A percentile compares a stretch with the other conserved stretches of the same genome.
Conservation (phyloP, 257 asterid genomes). For the Asclepias syriaca region DNA sequence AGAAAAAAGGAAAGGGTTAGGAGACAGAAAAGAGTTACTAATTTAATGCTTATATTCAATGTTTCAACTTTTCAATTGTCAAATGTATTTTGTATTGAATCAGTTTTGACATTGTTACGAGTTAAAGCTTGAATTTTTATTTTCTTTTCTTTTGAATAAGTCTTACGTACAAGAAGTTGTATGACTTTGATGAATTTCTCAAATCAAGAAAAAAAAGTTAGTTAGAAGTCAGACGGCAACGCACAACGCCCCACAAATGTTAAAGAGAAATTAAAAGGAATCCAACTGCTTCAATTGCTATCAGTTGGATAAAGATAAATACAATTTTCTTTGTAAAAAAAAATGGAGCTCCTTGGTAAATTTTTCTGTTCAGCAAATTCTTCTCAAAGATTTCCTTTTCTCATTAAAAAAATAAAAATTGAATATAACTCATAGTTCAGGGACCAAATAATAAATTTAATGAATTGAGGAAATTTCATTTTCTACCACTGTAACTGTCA, state of each 20-base stretch:
- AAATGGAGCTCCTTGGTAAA: no score
- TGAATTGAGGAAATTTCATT: no score
- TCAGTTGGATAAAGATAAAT: neutral
- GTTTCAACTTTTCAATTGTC: no score
- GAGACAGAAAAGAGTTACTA: no score
- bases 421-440: no score
- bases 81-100: neutral
- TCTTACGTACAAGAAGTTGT: neutral
- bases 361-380: no score
- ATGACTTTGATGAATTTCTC: neutral
- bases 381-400: no score
- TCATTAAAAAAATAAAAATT: no score
- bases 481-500: neutral
- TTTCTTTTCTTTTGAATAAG: neutral
- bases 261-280: neutral
- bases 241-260: neutral
- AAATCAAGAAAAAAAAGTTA: neutral
- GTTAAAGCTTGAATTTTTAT: neutral
- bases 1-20: no score
- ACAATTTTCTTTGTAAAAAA: neutral
- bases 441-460: no score
- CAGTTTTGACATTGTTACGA: neutral
- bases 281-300: constrained; percentile 4
- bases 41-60: no score
- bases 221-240: neutral